phyloP scores from a whole-genome alignment of 441 rosid genomes.

The Viola pubescens region DNA sequence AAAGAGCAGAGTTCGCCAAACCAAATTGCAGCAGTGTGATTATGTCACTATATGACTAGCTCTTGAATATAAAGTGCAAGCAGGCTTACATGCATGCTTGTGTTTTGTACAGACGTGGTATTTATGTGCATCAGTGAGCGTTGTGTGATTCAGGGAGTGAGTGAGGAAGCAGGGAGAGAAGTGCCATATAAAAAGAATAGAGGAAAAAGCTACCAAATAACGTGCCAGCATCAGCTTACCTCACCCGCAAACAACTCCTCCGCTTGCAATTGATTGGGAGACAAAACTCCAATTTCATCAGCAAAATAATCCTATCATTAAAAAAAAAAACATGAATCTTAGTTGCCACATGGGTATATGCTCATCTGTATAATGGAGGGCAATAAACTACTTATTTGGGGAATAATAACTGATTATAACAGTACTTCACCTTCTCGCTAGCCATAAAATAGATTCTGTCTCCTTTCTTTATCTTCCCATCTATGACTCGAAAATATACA shows the following conservation, averaged over 20 bases:
- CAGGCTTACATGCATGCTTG: no score
- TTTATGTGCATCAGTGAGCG: no score
- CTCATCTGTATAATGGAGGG: neutral
- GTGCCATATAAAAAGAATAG: neutral
- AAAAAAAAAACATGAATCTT: neutral
- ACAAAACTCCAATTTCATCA: constrained; percentile 91
- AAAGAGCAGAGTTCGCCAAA: no score
- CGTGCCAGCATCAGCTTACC: constrained; percentile 38
- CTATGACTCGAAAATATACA: constrained; percentile 89
- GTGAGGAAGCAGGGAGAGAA: no score
- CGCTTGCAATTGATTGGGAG: constrained; percentile 92
- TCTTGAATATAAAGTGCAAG: no score
- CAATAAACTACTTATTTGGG: neutral
- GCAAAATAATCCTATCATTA: constrained; percentile 71
- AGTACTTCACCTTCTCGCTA: constrained; percentile 62
- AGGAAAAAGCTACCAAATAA: neutral
- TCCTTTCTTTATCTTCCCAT: constrained; percentile 89
- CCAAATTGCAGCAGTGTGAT: no score
- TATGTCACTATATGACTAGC: no score
- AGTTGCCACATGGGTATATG: neutral
- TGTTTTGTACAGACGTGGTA: no score
- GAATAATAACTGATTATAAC: neutral
- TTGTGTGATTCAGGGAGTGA: no score
- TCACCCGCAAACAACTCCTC: constrained; percentile 88
- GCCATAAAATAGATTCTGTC: constrained; percentile 92